phyloP scores from a whole-genome alignment of 768 basidiomycete species.

The Tylopilus felleus region DNA sequence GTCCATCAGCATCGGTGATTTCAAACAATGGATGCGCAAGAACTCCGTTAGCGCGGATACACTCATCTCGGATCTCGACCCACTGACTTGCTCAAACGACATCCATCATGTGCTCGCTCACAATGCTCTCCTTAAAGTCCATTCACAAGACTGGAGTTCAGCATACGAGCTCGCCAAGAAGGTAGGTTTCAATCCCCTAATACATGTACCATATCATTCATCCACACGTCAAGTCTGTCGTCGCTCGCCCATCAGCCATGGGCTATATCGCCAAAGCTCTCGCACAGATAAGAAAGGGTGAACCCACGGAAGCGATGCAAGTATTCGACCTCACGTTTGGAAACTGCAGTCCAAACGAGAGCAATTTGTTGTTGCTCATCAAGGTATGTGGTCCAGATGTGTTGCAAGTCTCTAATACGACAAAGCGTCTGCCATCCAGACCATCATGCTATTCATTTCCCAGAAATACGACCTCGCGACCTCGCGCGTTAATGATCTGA shows the following conservation, averaged over 20 bases:
- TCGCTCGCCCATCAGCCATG: not conserved
- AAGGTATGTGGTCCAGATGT: too few relatives aligned
- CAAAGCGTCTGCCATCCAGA: too few relatives aligned
- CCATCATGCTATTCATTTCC: not conserved
- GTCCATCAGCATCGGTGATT: too few relatives aligned
- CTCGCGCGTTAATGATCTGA: not conserved
- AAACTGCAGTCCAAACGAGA: not conserved
- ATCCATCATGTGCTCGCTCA: not conserved
- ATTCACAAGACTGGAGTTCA: not conserved
- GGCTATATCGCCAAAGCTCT: not conserved
- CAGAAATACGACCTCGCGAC: not conserved
- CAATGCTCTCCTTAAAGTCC: not conserved
- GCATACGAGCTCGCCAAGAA: not conserved
- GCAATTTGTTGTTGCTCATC: not conserved
- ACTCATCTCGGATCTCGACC: too few relatives aligned
- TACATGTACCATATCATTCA: too few relatives aligned
- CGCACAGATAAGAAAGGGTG: not conserved
- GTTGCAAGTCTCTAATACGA: too few relatives aligned
- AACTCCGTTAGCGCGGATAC: too few relatives aligned
- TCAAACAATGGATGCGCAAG: too few relatives aligned
- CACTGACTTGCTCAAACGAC: not conserved
- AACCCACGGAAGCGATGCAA: not conserved
- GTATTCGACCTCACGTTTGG: not conserved
- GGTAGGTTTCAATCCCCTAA: not conserved
- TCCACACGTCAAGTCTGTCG: not conserved